Evolutionary conservation across 805 yeast species (phyloP).

Genomic region (Torulaspora quercuum): DNA sequence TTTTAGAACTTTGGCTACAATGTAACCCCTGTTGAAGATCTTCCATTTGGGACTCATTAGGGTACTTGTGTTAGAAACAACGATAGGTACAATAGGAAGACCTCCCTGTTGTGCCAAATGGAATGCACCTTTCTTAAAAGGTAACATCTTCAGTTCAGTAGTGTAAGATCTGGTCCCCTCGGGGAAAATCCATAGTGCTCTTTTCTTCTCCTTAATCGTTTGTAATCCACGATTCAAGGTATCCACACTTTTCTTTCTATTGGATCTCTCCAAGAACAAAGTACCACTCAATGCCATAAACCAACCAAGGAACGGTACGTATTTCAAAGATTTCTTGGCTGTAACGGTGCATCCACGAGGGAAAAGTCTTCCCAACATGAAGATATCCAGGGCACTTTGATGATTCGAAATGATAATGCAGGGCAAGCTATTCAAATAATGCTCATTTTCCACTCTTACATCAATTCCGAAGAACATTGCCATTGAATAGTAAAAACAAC

Average conservation of each 20-base stretch:
- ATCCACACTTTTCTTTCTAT: slow-evolving; percentile 67
- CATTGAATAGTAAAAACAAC: slow-evolving; percentile 66
- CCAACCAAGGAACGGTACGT: slow-evolving; percentile 93
- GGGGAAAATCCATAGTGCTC: slow-evolving; percentile 87
- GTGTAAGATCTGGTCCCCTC: slow-evolving; percentile 94
- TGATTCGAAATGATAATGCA: slow-evolving; percentile 84
- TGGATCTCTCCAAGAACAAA: slow-evolving; percentile 81
- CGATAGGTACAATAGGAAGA: slow-evolving; percentile 85
- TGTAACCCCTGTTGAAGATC: slow-evolving; percentile 73
- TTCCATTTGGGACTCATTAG: slow-evolving; percentile 58
- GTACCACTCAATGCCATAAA: slow-evolving; percentile 91
- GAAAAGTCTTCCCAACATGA: slow-evolving; percentile 76
- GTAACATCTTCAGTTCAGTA: slow-evolving; percentile 63
- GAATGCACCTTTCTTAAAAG: slow-evolving; percentile 97
- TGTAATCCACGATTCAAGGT: slow-evolving; percentile 70
- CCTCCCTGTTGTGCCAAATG: slow-evolving; percentile 92
- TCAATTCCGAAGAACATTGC: slow-evolving; percentile 63
- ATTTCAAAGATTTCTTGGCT: slow-evolving; percentile 79
- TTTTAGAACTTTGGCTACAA: slow-evolving; percentile 72
- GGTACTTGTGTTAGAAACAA: slow-evolving; percentile 79
- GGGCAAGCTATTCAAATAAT: slow-evolving; percentile 57
- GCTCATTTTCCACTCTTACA: slow-evolving; percentile 65
- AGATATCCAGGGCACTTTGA: slow-evolving; percentile 84
- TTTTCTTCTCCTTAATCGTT: slow-evolving; percentile 56
- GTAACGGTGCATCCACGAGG: slow-evolving; percentile 90